A percentile compares a stretch with the other conserved stretches of the same genome.
These are phyloP conservation scores for Bacidia rubella DNA, from an alignment of 495 filamentous ascomycete species.

Conservation along the genomic window DNA sequence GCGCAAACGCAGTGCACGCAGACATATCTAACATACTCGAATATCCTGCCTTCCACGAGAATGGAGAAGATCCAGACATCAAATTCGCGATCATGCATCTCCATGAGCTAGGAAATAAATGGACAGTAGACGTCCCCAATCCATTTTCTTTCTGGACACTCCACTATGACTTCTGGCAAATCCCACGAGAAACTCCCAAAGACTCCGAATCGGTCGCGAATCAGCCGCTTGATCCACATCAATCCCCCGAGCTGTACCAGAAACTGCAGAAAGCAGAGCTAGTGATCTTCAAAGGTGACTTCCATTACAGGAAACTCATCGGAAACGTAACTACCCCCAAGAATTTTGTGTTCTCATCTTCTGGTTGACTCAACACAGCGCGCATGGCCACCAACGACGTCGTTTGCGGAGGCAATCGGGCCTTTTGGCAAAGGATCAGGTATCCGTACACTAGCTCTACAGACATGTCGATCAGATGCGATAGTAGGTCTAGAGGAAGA, in stretches of 20 bases:
- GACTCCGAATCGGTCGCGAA: no score
- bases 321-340: constrained; percentile 44
- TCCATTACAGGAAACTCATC: constrained; percentile 87
- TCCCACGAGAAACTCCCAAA: no score
- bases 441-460: constrained; percentile 67
- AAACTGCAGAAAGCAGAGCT: constrained; percentile 76
- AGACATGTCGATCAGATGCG: constrained; percentile 92
- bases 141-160: constrained; percentile 78
- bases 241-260: constrained; percentile 50
- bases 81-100: neutral
- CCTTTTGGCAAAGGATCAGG: constrained; percentile 69
- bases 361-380: neutral
- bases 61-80: neutral
- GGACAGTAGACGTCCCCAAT: constrained; percentile 62
- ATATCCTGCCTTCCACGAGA: neutral
- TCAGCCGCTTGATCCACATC: no score
- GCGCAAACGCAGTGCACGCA: neutral
- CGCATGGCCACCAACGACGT: constrained; percentile 74
- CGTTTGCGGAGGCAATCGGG: constrained; percentile 75
- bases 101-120: constrained; percentile 27
- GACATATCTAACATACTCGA: neutral
- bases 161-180: constrained; percentile 70
- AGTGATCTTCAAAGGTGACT: constrained; percentile 93
- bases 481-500: constrained; percentile 43
- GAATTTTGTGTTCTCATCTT: neutral